A percentile compares a stretch with the other conserved stretches of the same genome.
These are phyloP conservation scores for Amphicarpaea edgeworthii DNA, from an alignment of 306 rosid species.

Conservation along the genomic window DNA sequence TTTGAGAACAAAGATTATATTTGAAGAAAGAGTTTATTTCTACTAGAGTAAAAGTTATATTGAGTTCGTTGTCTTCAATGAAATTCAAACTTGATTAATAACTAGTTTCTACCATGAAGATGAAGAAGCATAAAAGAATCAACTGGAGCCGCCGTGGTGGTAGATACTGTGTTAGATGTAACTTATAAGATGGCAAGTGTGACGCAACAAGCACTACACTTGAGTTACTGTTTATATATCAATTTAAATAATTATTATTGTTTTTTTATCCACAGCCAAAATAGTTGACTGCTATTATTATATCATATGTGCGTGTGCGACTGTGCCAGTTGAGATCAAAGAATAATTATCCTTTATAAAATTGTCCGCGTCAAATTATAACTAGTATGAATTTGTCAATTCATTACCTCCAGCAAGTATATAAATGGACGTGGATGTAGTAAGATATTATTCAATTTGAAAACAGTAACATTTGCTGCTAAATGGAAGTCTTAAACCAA, in stretches of 20 bases:
- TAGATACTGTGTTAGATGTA: background rate
- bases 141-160: too few species aligned
- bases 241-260: background rate
- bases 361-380: background rate
- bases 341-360: background rate
- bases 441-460: too few species aligned
- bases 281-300: slow-evolving; percentile 39
- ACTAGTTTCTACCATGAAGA: background rate
- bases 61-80: too few species aligned
- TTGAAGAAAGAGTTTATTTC: too few species aligned
- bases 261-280: slow-evolving; percentile 32
- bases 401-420: too few species aligned
- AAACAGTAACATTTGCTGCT: too few species aligned
- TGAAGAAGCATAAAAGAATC: too few species aligned
- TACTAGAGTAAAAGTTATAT: too few species aligned
- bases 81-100: too few species aligned
- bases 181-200: background rate
- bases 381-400: background rate
- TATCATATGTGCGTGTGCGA: background rate
- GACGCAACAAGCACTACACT: background rate
- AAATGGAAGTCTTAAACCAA: too few species aligned
- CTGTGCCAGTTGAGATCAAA: slow-evolving; percentile 31
- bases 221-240: background rate
- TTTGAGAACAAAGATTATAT: too few species aligned
- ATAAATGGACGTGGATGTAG: too few species aligned